Conservation (phyloP, 2,329 filamentous ascomycete species). For the Trichoderma cornu-damae region DNA sequence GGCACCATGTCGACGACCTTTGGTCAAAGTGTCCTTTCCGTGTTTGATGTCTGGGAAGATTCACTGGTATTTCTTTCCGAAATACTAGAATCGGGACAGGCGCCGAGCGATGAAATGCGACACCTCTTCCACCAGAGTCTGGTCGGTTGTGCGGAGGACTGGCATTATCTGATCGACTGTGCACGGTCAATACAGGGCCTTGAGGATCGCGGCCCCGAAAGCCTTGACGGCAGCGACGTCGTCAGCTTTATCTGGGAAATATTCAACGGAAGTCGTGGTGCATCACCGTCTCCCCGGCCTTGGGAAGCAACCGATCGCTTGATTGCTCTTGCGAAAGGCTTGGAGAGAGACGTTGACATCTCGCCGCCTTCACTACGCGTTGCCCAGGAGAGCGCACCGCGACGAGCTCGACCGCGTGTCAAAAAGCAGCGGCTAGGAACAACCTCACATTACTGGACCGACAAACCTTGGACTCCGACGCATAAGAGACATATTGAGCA, state of each 20-base stretch:
- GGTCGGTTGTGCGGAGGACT: conserved; percentile 32
- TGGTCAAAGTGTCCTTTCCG: conserved; percentile 27
- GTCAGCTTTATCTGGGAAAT: conserved; percentile 31
- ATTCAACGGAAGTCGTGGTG: conserved; percentile 17
- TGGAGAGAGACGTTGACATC: conserved; percentile 26
- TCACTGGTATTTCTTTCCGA: conserved; percentile 30
- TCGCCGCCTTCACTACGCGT: conserved; percentile 13
- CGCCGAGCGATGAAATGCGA: conserved; percentile 27
- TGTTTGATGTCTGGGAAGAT: conserved; percentile 33
- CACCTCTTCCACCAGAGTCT: conserved; percentile 31
- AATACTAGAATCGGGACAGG: conserved; percentile 27
- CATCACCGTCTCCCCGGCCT: conserved; percentile 18
- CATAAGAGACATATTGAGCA: not conserved
- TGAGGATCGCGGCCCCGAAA: conserved; percentile 17
- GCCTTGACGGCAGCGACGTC: conserved; percentile 33
- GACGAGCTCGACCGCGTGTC: not conserved
- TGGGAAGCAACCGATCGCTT: conserved; percentile 37
- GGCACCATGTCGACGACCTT: conserved; percentile 20
- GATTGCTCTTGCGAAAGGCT: conserved; percentile 29
- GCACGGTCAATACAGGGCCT: conserved; percentile 28
- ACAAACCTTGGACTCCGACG: not conserved
- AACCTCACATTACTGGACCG: conserved; percentile 30
- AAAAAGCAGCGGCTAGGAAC: conserved; percentile 9
- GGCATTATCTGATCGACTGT: conserved; percentile 32
- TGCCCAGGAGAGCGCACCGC: not conserved